phyloP scores from a whole-genome alignment of 2,329 filamentous ascomycete species.

The Penicillium sp. region DNA sequence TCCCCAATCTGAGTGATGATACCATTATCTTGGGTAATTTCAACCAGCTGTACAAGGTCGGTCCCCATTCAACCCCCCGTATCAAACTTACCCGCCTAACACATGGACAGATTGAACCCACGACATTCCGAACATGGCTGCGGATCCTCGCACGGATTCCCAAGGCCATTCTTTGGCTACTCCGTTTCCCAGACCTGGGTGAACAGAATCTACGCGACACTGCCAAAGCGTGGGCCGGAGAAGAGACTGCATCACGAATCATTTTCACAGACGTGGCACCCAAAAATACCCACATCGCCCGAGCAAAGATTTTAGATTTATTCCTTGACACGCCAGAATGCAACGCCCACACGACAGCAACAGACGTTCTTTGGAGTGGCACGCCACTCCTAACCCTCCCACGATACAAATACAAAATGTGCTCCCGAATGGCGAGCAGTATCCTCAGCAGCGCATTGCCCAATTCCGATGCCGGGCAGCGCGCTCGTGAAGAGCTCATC shows the following conservation, averaged over 20 bases:
- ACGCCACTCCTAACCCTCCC: conserved; percentile 89
- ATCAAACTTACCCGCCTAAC: conserved; percentile 4
- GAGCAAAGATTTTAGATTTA: conserved; percentile 87
- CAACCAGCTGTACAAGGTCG: conserved; percentile 96
- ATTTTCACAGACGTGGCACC: conserved; percentile 96
- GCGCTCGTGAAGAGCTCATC: conserved; percentile 73
- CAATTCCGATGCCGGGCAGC: conserved; percentile 64
- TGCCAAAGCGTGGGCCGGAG: conserved; percentile 78
- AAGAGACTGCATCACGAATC: conserved; percentile 81
- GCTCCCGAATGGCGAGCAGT: conserved; percentile 93
- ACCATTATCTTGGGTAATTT: conserved; percentile 94
- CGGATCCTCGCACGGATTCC: conserved; percentile 83
- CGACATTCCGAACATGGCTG: conserved; percentile 92
- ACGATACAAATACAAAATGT: conserved; percentile 97
- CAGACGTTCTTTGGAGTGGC: conserved; percentile 94
- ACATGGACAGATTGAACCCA: conserved; percentile 80
- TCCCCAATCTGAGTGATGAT: conserved; percentile 79
- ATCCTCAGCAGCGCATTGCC: conserved; percentile 90
- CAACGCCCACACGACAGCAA: conserved; percentile 96
- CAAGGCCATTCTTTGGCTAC: conserved; percentile 88
- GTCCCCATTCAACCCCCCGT: background rate
- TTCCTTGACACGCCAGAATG: conserved; percentile 98
- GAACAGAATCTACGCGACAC: conserved; percentile 82
- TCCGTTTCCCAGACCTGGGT: conserved; percentile 93
- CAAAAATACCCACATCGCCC: conserved; percentile 89